Evolutionary conservation across 805 yeast genomes (phyloP).

Genomic region (Komagataella phaffii): DNA sequence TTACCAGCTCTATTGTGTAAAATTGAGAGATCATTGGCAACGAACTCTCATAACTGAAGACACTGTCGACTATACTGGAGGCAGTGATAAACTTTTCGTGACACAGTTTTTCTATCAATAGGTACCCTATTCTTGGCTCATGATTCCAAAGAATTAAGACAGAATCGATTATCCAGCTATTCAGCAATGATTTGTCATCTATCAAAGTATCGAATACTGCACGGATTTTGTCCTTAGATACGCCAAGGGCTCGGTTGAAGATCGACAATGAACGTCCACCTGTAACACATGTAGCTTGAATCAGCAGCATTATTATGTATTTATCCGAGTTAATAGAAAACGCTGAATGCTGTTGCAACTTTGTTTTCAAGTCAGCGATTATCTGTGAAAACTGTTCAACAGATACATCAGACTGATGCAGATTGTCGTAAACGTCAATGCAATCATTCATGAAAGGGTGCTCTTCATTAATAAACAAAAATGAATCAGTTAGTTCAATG

Average conservation of each 20-base stretch:
- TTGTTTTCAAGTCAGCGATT: constrained; percentile 9
- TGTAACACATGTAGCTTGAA: constrained; percentile 64
- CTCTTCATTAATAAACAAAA: constrained; percentile 18
- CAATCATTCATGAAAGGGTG: constrained; percentile 19
- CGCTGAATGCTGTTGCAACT: constrained; percentile 5
- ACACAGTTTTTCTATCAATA: constrained; percentile 40
- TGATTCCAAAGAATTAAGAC: constrained; percentile 52
- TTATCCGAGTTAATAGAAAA: constrained; percentile 20
- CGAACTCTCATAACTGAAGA: constrained; percentile 21
- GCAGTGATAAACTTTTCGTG: constrained; percentile 28
- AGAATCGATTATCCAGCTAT: constrained; percentile 34
- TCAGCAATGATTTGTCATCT: constrained; percentile 1
- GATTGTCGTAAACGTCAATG: constrained; percentile 16
- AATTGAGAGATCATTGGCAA: constrained; percentile 27
- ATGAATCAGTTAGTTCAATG: constrained; percentile 17
- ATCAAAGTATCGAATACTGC: constrained; percentile 12
- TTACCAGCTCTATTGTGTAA: constrained; percentile 27
- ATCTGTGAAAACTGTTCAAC: constrained; percentile 16
- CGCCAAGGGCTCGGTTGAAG: constrained; percentile 31
- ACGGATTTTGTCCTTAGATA: constrained; percentile 14
- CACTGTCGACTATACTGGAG: constrained; percentile 25
- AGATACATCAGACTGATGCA: constrained; percentile 15
- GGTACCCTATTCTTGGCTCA: constrained; percentile 51
- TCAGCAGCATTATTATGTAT: constrained; percentile 44
- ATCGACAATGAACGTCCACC: constrained; percentile 85